Conservation (phyloP, 2,329 filamentous ascomycete species). For the Aspergillus sp. region DNA sequence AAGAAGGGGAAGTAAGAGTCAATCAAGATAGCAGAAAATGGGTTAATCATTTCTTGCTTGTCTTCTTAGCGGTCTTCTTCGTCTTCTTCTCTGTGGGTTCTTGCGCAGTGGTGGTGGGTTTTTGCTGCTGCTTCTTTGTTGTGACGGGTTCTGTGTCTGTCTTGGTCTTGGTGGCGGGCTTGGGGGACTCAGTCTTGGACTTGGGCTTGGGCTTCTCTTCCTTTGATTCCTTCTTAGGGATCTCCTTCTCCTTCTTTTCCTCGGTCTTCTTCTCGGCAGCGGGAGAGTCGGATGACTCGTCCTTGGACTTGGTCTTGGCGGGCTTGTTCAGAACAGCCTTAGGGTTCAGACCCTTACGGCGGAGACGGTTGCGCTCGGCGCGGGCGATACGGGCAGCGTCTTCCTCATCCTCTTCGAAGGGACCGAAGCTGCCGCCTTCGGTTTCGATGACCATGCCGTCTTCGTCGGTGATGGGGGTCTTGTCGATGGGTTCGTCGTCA, state of each 20-base stretch:
- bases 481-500: slow-evolving; percentile 61
- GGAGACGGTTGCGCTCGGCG: slow-evolving; percentile 72
- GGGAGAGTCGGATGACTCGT: slow-evolving; percentile 9
- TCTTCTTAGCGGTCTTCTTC: slow-evolving; percentile 32
- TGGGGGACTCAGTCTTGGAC: slow-evolving; percentile 4
- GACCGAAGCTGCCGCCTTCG: slow-evolving; percentile 64
- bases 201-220: slow-evolving; percentile 20
- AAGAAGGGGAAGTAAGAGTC: slow-evolving; percentile 20
- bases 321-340: slow-evolving; percentile 54
- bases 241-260: slow-evolving; percentile 22
- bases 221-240: slow-evolving; percentile 19
- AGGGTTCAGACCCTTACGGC: slow-evolving; percentile 73
- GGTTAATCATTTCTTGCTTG: slow-evolving; percentile 28
- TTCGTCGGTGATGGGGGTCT: slow-evolving; percentile 63
- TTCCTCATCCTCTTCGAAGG: slow-evolving; percentile 72
- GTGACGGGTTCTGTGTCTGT: not conserved
- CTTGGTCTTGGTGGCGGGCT: not conserved
- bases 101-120: not conserved
- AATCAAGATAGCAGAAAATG: not conserved
- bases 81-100: slow-evolving; percentile 13
- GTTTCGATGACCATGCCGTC: slow-evolving; percentile 31
- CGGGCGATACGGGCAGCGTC: slow-evolving; percentile 72
- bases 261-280: slow-evolving; percentile 19
- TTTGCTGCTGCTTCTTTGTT: not conserved
- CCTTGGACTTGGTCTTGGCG: slow-evolving; percentile 30